These are phyloP conservation scores for Gelatoporia subvermispora DNA, from an alignment of 768 basidiomycete species.

Conservation along the genomic window DNA sequence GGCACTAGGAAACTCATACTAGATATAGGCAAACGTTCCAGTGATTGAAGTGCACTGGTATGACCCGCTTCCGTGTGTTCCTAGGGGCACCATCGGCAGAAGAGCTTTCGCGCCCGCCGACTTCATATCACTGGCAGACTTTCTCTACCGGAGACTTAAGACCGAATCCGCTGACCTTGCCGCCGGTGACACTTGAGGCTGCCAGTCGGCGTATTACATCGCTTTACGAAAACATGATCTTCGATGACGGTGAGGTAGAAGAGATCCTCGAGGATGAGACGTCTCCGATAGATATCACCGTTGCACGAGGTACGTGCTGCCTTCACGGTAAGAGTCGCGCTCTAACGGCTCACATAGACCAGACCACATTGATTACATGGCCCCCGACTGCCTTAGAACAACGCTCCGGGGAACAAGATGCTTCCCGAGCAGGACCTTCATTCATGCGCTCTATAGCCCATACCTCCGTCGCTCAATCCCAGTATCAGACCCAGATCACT, in stretches of 20 bases:
- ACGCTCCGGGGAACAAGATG: constrained; percentile 3
- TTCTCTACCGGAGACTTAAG: constrained; percentile 25
- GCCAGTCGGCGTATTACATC: constrained; percentile 66
- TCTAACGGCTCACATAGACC: background rate
- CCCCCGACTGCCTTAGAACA: constrained; percentile 36
- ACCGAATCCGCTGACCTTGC: constrained; percentile 24
- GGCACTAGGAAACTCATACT: too few species aligned
- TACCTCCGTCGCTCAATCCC: constrained; percentile 9
- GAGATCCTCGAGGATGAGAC: constrained; percentile 21
- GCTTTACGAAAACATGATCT: constrained; percentile 71
- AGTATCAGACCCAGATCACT: constrained; percentile 30
- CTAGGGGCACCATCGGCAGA: constrained; percentile 38
- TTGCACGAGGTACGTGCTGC: constrained; percentile 1
- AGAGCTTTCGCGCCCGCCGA: constrained; percentile 32
- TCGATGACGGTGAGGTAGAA: constrained; percentile 41
- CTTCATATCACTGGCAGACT: constrained; percentile 42
- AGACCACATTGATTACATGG: constrained; percentile 55
- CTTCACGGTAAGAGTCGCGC: background rate
- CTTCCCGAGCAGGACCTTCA: constrained; percentile 8
- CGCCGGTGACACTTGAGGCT: constrained; percentile 54
- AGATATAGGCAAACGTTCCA: too few species aligned
- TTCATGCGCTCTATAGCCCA: constrained; percentile 16
- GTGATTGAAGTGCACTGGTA: background rate
- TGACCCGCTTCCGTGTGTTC: constrained; percentile 38
- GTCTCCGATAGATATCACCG: constrained; percentile 4